These are phyloP conservation scores for Albatrellus ellisii DNA, from an alignment of 768 basidiomycete species.

Conservation along the genomic window DNA sequence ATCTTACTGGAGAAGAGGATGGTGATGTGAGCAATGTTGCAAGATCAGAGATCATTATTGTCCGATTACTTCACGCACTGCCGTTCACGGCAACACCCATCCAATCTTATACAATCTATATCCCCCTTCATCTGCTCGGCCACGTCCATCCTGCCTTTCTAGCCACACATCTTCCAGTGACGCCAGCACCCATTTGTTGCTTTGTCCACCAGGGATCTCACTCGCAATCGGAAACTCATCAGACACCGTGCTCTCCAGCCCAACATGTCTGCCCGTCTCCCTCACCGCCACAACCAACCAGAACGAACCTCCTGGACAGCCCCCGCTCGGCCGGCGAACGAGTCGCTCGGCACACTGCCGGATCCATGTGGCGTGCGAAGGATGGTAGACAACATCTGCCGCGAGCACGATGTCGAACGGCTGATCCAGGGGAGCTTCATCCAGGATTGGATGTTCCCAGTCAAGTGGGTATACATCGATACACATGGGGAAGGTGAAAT, in stretches of 20 bases:
- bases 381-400: slow-evolving; percentile 71
- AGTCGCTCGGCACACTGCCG: slow-evolving; percentile 41
- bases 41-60: too few species aligned
- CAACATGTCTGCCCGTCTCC: slow-evolving; percentile 49
- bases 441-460: slow-evolving; percentile 40
- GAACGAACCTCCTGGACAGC: slow-evolving; percentile 33
- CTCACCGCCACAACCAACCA: slow-evolving; percentile 66
- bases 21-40: too few species aligned
- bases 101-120: slow-evolving; percentile 63
- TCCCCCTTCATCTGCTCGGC: slow-evolving; percentile 55
- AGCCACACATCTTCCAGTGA: slow-evolving; percentile 36
- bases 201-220: slow-evolving; percentile 1
- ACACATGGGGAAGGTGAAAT: slow-evolving; percentile 22
- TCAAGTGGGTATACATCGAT: slow-evolving; percentile 43
- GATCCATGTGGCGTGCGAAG: slow-evolving; percentile 58
- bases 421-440: slow-evolving; percentile 9
- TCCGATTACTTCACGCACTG: too few species aligned
- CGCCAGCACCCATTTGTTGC: slow-evolving; percentile 22
- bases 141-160: slow-evolving; percentile 37
- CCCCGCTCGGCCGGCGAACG: slow-evolving; percentile 20
- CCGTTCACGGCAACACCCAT: slow-evolving; percentile 29
- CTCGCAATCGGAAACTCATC: slow-evolving; percentile 30
- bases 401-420: slow-evolving; percentile 58
- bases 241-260: slow-evolving; percentile 42
- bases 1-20: too few species aligned